phyloP scores from a whole-genome alignment of 768 basidiomycete genomes.

The Serendipita indica region DNA sequence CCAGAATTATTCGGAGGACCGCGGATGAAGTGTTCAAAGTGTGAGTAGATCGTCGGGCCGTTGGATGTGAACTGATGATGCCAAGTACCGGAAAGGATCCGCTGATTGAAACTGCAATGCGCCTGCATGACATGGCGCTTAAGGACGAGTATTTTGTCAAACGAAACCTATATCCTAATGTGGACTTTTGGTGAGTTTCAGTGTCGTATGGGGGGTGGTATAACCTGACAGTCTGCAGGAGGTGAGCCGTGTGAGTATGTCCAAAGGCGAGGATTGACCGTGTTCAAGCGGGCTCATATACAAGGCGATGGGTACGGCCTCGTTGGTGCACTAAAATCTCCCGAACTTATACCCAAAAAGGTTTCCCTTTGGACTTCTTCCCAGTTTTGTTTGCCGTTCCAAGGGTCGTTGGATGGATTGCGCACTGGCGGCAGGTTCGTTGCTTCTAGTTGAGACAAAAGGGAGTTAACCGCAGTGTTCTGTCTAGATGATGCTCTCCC shows the following conservation, averaged over 20 bases:
- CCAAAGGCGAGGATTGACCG: background rate
- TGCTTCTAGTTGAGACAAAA: constrained; percentile 1
- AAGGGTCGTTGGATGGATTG: constrained; percentile 83
- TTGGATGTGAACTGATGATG: background rate
- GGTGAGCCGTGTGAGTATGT: constrained; percentile 22
- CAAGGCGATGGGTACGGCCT: constrained; percentile 65
- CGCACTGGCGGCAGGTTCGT: constrained; percentile 74
- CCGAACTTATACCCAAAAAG: constrained; percentile 23
- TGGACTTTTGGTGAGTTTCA: constrained; percentile 66
- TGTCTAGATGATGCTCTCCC: constrained; percentile 74
- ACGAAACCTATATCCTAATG: constrained; percentile 73
- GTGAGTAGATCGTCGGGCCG: constrained; percentile 29
- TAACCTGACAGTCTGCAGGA: constrained; percentile 29
- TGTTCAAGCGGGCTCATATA: constrained; percentile 64
- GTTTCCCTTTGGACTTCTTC: constrained; percentile 90
- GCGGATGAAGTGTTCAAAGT: constrained; percentile 87
- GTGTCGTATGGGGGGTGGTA: constrained; percentile 11
- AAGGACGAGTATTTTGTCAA: constrained; percentile 81
- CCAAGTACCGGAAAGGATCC: constrained; percentile 70
- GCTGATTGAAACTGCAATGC: constrained; percentile 78
- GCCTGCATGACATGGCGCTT: constrained; percentile 74
- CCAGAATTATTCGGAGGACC: constrained; percentile 78
- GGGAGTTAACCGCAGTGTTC: background rate
- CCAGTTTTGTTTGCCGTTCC: constrained; percentile 88
- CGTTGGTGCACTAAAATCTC: constrained; percentile 4